Base-by-base conservation (phyloP, 208 protist genomes). In the Leishmania gerbilli region DNA sequence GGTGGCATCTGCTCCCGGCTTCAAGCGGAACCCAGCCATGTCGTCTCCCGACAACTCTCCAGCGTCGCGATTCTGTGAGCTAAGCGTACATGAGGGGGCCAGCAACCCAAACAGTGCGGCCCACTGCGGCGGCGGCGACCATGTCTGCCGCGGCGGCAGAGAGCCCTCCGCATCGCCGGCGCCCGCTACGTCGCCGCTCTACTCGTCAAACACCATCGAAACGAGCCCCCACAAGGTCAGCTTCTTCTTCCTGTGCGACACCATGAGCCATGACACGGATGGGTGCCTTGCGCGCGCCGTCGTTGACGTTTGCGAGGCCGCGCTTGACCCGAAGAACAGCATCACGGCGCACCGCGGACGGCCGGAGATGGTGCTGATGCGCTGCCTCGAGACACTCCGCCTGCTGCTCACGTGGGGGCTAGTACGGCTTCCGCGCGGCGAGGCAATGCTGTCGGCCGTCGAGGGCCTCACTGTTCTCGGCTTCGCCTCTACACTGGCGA, bases 171-270 rank as follows among this genome's bases (percentile, higher is more conserved):
- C 67, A 37, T 71, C 67, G 67, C 27, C 27, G n/a, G 58, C 58
- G 58, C n/a, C 58, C 9, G 15, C 31, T 68, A 34, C 60, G 53
- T 31, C 19, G 40, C 27, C 31, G 45, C 21, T 27, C 40, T 49
- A 64, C 51, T 72, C 76, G 15, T 47, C 77, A 13, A 55, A 62
- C 31, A 47, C 77, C 47, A n/a, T 71, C 53, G 55, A 68, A 9
- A 34, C 37, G 11, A 72, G 84, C 51, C 76, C 84, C 31, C 75
- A 84, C 53, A 68, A 71, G n/a, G 68, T 82, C 6, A 87, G 83
- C 71, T 82, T 84, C 58, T 91, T 91, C 65, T 91, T 91, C 72
- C 53, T 91, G 7, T 84, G 81, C 58, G 79, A 88, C 13, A 71
- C 77, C 11, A 67, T 87, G 24, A 68, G 40, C 21, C 72, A 56